Conservation (phyloP, 129 eudicot genomes). For the Heracleum sosnowskyi region DNA sequence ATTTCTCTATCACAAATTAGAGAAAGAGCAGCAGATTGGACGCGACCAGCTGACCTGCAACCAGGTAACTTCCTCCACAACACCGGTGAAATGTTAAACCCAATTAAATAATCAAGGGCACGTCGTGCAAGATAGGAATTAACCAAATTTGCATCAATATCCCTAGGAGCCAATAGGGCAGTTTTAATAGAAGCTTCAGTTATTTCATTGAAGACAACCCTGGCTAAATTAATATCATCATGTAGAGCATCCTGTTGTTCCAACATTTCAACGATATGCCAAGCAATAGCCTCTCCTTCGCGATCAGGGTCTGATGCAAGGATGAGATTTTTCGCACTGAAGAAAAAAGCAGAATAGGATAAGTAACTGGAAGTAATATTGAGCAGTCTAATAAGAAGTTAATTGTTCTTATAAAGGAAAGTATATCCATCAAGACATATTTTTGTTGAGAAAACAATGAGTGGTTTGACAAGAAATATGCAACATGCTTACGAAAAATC, state of each 20-base stretch:
- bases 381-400: not conserved
- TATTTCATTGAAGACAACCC: conserved; percentile 84
- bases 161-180: conserved; percentile 77
- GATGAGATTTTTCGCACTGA: conserved; percentile 86
- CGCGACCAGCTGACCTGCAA: conserved; percentile 96
- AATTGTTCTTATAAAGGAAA: not conserved
- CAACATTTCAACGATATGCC: conserved; percentile 95
- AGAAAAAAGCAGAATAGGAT: conserved; percentile 14
- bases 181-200: conserved; percentile 82
- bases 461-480: not conserved
- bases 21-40: conserved; percentile 89
- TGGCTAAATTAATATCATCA: conserved; percentile 55
- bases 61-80: conserved; percentile 96
- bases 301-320: conserved; percentile 99
- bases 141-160: conserved; percentile 72
- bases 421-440: not conserved
- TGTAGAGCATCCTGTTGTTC: conserved; percentile 77
- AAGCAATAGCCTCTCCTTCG: conserved; percentile 97
- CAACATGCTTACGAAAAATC: not conserved
- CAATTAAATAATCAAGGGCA: conserved; percentile 91
- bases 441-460: not conserved
- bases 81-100: conserved; percentile 90
- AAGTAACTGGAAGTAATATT: not conserved
- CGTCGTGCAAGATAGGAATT: conserved; percentile 94
- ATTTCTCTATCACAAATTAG: conserved; percentile 80